Evolutionary conservation across 2,329 filamentous ascomycete species (phyloP).

Genomic region (Onygena corvina): DNA sequence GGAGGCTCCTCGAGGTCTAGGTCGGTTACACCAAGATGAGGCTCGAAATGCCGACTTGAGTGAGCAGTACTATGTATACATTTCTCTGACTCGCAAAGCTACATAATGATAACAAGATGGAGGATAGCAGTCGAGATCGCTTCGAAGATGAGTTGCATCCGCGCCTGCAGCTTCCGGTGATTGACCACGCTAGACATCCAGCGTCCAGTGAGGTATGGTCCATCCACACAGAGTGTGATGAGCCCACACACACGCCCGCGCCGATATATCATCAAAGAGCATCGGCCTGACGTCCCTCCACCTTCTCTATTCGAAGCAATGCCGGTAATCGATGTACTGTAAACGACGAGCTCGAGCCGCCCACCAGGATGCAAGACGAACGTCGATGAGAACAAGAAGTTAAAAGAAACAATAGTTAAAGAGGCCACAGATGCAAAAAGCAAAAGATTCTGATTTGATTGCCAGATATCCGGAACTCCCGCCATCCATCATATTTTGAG

Average conservation of each 20-base stretch:
- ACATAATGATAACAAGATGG: background rate
- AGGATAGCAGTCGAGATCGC: background rate
- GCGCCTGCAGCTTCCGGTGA: background rate
- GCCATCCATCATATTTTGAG: conserved; percentile 28
- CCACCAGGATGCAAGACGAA: background rate
- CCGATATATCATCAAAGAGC: background rate
- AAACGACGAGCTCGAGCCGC: background rate
- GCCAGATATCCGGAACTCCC: conserved; percentile 79
- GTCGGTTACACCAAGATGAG: no score
- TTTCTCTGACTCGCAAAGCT: background rate
- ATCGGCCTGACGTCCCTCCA: background rate
- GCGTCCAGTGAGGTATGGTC: background rate
- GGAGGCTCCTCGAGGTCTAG: no score
- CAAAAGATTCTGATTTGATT: conserved; percentile 37
- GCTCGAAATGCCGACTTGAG: background rate
- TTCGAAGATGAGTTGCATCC: background rate
- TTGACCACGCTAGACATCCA: background rate
- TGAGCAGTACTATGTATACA: background rate
- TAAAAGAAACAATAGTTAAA: background rate
- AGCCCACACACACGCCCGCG: background rate
- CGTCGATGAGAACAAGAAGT: background rate
- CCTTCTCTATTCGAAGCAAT: background rate
- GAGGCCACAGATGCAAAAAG: background rate
- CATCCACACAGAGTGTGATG: background rate
- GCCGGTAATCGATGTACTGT: background rate